Evolutionary conservation across 768 basidiomycete genomes (phyloP).

Genomic region (Chalciporus chontae): DNA sequence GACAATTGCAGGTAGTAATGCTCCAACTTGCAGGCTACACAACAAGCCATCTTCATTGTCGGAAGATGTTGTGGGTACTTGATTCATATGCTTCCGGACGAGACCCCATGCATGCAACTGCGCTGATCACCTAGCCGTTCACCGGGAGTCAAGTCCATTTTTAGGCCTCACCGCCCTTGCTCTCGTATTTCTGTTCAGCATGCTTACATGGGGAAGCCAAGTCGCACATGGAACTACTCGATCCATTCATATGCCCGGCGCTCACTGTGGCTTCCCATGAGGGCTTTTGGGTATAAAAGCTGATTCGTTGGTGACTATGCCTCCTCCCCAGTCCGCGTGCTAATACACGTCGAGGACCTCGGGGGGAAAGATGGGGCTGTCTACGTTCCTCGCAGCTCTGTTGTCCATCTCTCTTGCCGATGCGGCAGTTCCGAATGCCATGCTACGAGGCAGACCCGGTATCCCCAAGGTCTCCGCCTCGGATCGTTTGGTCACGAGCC

Average conservation of each 20-base stretch:
- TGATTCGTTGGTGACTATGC: neutral
- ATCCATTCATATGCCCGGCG: conserved; percentile 1
- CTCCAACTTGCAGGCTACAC: no score
- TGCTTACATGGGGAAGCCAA: conserved; percentile 3
- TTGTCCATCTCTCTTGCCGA: conserved; percentile 10
- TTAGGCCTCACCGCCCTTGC: neutral
- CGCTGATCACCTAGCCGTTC: neutral
- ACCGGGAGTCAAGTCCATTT: conserved; percentile 1
- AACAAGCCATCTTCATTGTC: no score
- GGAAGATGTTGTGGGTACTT: no score
- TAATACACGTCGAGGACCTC: neutral
- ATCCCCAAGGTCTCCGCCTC: conserved; percentile 13
- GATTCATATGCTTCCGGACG: no score
- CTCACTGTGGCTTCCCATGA: conserved; percentile 8
- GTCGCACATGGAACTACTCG: conserved; percentile 2
- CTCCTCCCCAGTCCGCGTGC: neutral
- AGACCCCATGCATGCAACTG: no score
- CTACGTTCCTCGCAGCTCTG: conserved; percentile 6
- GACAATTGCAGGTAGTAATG: no score
- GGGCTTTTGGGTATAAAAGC: conserved; percentile 4
- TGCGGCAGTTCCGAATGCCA: conserved; percentile 19
- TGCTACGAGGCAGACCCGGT: conserved; percentile 17
- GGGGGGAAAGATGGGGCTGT: conserved; percentile 10
- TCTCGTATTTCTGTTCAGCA: neutral
- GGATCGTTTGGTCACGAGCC: conserved; percentile 9